These are phyloP conservation scores for Barbarea vulgaris DNA, from an alignment of 345 rosid genomes.

Conservation along the genomic window DNA sequence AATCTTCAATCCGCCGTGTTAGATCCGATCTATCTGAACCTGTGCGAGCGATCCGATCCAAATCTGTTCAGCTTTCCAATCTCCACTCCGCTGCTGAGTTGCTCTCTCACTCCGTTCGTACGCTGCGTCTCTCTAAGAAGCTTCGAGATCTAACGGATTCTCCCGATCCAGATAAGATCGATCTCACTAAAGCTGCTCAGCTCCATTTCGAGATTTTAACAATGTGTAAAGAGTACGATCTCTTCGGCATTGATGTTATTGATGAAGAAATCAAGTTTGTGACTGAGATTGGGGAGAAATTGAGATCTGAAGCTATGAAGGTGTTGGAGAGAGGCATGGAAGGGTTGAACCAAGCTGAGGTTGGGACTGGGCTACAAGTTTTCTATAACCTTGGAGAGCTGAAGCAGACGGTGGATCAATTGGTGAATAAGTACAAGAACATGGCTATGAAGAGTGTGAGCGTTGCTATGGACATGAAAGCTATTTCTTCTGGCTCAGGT, in stretches of 20 bases:
- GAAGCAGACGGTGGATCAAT: conserved; percentile 70
- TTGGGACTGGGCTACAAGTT: conserved; percentile 95
- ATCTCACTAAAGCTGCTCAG: conserved; percentile 95
- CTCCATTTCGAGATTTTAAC: conserved; percentile 75
- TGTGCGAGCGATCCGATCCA: conserved; percentile 61
- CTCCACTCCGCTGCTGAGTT: conserved; percentile 73
- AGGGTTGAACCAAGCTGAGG: conserved; percentile 94
- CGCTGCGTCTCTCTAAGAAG: conserved; percentile 72
- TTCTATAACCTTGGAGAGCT: conserved; percentile 94
- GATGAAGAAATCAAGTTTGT: conserved; percentile 78
- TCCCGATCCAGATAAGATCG: conserved; percentile 72
- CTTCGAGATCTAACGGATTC: conserved; percentile 71
- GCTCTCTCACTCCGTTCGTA: conserved; percentile 80
- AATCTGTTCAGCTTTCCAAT: conserved; percentile 70
- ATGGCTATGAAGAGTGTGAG: conserved; percentile 79
- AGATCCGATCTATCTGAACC: conserved; percentile 95
- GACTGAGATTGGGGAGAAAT: conserved; percentile 64
- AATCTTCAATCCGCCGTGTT: conserved; percentile 74
- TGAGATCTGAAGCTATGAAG: conserved; percentile 76
- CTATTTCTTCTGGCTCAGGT: conserved; percentile 59
- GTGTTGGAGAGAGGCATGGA: conserved; percentile 96
- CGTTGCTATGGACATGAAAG: conserved; percentile 90
- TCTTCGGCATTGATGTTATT: conserved; percentile 66
- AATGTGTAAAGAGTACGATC: conserved; percentile 78
- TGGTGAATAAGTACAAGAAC: conserved; percentile 76